These are phyloP conservation scores for Diplodia mutila DNA, from an alignment of 2,329 filamentous ascomycete genomes.

Conservation along the genomic window DNA sequence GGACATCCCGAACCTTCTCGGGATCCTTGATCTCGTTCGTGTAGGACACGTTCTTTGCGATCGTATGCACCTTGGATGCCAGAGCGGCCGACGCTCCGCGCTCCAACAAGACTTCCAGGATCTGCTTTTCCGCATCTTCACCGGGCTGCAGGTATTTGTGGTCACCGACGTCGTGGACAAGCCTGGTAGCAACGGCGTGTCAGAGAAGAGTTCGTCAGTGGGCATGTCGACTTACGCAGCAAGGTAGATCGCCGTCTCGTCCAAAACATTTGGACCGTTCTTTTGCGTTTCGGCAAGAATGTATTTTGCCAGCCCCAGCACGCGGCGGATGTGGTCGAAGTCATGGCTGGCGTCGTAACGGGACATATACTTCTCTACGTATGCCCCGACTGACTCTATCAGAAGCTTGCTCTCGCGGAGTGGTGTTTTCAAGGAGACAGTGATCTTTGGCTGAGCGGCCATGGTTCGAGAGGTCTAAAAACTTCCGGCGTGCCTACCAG, in stretches of 20 bases:
- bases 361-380: constrained; percentile 44
- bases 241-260: constrained; percentile 66
- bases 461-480: background rate
- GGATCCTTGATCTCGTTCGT: constrained; percentile 72
- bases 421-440: constrained; percentile 49
- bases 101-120: constrained; percentile 59
- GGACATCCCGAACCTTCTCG: constrained; percentile 60
- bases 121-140: constrained; percentile 60
- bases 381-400: constrained; percentile 37
- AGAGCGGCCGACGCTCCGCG: constrained; percentile 62
- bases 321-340: constrained; percentile 80
- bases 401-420: constrained; percentile 30
- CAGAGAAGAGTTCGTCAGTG: background rate
- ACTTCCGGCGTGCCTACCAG: background rate
- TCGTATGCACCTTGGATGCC: constrained; percentile 68
- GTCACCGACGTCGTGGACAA: constrained; percentile 89
- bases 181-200: constrained; percentile 30
- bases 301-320: constrained; percentile 71
- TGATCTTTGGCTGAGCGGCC: constrained; percentile 58
- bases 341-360: constrained; percentile 70
- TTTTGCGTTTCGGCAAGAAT: constrained; percentile 59
- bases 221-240: constrained; percentile 51
- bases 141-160: constrained; percentile 70
- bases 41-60: constrained; percentile 80
- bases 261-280: constrained; percentile 44